Percentiles rank a stretch among this genome's conserved stretches.
phyloP scores from a whole-genome alignment of 345 rosid species.

The Viola odorata region DNA sequence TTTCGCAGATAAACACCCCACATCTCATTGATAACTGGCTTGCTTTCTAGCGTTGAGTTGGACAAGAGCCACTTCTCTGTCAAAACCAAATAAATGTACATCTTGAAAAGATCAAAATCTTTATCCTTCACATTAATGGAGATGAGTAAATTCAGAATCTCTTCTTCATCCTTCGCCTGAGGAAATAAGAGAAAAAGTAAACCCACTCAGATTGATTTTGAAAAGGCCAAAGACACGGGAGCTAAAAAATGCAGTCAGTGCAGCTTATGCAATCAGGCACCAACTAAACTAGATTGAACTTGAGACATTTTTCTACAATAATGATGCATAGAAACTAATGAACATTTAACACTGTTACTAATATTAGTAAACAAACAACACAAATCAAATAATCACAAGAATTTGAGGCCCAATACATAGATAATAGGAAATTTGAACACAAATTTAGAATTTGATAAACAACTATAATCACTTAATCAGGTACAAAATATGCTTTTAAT shows the following conservation, averaged over 20 bases:
- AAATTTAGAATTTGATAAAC: neutral
- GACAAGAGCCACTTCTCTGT: conserved; percentile 70
- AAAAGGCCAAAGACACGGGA: neutral
- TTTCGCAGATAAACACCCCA: conserved; percentile 65
- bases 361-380: too few species aligned
- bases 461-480: neutral
- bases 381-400: too few species aligned
- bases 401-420: too few species aligned
- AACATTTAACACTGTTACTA: too few species aligned
- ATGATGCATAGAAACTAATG: too few species aligned
- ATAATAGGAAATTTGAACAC: too few species aligned
- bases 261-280: too few species aligned
- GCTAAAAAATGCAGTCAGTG: too few species aligned
- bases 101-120: conserved; percentile 52
- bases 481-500: too few species aligned
- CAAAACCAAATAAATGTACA: conserved; percentile 57
- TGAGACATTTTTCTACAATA: too few species aligned
- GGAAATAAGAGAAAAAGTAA: conserved; percentile 11
- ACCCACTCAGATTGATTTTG: neutral
- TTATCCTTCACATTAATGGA: conserved; percentile 57
- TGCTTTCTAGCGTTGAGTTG: conserved; percentile 33
- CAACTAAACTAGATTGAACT: too few species aligned
- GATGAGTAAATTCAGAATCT: conserved; percentile 44
- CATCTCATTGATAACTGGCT: conserved; percentile 54
- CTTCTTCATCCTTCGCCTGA: conserved; percentile 63